Percentiles rank a stretch among this genome's conserved stretches.
Evolutionary conservation across 345 rosid species (phyloP).

Genomic region (Geranium brycei): DNA sequence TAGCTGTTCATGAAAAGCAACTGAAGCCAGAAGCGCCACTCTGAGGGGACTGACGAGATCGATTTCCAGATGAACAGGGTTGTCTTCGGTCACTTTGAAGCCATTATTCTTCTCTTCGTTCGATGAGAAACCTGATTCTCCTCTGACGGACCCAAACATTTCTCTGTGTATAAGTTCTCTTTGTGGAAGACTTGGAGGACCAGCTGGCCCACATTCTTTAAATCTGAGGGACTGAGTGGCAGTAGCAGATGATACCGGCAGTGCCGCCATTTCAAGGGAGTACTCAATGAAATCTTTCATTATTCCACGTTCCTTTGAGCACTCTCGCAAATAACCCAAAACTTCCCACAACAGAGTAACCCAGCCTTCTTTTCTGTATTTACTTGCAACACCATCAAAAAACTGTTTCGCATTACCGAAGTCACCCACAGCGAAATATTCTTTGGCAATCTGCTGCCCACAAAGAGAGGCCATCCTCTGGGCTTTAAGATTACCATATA

Average conservation of each 20-base stretch:
- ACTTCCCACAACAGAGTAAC: constrained; percentile 84
- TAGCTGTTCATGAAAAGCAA: constrained; percentile 85
- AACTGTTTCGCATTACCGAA: constrained; percentile 46
- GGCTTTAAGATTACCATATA: constrained; percentile 43
- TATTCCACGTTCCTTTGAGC: constrained; percentile 56
- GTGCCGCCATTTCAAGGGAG: constrained; percentile 90
- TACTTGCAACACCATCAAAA: constrained; percentile 47
- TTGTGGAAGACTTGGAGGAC: constrained; percentile 53
- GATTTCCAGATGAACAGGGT: constrained; percentile 73
- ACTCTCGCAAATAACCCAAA: constrained; percentile 69
- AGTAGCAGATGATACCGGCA: constrained; percentile 50
- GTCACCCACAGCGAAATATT: constrained; percentile 59
- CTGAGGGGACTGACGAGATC: constrained; percentile 93
- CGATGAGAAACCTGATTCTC: constrained; percentile 24
- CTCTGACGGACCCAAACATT: constrained; percentile 38
- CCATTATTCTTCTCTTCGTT: constrained; percentile 19
- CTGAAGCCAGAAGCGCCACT: constrained; percentile 72
- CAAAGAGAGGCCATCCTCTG: constrained; percentile 67
- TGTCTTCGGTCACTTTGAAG: constrained; percentile 34
- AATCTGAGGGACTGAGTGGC: constrained; percentile 22
- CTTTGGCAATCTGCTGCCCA: constrained; percentile 65
- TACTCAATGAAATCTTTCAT: constrained; percentile 61
- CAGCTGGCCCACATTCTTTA: constrained; percentile 60
- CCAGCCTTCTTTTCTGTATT: constrained; percentile 92
- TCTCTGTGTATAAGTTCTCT: constrained; percentile 71